Percentiles rank a stretch among this genome's conserved stretches.
Evolutionary conservation across 2,329 filamentous ascomycete species (phyloP).

Genomic region (Sphaerulina musiva): DNA sequence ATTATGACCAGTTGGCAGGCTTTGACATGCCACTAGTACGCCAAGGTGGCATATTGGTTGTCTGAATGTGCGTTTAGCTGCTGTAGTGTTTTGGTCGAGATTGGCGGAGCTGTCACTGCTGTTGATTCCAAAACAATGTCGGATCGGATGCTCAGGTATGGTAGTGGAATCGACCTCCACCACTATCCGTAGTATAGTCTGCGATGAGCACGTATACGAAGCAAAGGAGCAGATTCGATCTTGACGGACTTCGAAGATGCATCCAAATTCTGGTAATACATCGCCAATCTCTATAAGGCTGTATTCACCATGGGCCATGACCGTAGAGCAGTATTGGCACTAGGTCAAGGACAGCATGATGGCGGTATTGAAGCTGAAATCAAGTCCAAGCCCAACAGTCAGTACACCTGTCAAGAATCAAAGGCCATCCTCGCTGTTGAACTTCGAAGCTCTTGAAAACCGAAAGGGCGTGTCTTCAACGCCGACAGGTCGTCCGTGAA

Average conservation of each 20-base stretch:
- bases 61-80: not conserved
- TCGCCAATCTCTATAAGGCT: not conserved
- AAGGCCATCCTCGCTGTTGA: conserved; percentile 20
- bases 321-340: conserved; percentile 1
- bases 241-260: not conserved
- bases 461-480: not conserved
- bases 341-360: conserved; percentile 15
- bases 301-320: not conserved
- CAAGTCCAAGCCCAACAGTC: conserved; percentile 33
- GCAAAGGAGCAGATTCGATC: too few species aligned
- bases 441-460: not conserved
- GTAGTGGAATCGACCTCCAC: not conserved
- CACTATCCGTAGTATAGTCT: not conserved
- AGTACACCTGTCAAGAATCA: not conserved
- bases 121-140: not conserved
- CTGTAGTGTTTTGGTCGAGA: not conserved
- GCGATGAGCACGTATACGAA: not conserved
- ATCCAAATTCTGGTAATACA: not conserved
- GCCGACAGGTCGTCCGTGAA: not conserved
- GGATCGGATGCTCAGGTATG: not conserved
- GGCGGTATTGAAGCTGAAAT: conserved; percentile 36
- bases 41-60: not conserved
- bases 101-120: not conserved
- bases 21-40: conserved; percentile 2
- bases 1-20: not conserved